These are phyloP conservation scores for Rosa multiflora DNA, from an alignment of 306 rosid genomes.

Conservation along the genomic window DNA sequence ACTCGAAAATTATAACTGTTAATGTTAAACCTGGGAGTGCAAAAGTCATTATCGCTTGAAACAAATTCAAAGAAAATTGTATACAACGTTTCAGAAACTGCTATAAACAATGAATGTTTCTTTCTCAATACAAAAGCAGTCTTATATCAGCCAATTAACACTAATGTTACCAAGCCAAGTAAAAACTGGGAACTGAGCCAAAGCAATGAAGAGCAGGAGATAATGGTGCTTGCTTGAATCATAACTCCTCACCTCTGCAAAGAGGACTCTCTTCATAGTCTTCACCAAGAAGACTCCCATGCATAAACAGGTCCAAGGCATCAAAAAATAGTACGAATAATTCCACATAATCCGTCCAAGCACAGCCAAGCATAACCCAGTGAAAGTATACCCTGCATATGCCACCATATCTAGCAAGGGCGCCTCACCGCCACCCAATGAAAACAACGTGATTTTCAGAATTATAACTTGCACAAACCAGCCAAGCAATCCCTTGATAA, in stretches of 20 bases:
- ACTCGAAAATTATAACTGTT: background rate
- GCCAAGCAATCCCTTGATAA: constrained; percentile 89
- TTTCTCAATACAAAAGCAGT: constrained; percentile 12
- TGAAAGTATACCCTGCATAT: constrained; percentile 75
- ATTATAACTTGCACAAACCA: constrained; percentile 82
- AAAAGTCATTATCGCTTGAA: constrained; percentile 1
- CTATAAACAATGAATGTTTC: constrained; percentile 13
- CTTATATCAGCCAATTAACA: constrained; percentile 81
- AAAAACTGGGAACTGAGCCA: constrained; percentile 91
- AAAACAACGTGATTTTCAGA: constrained; percentile 69
- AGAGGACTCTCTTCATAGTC: constrained; percentile 90
- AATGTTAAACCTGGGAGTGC: constrained; percentile 3
- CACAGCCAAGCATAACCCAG: constrained; percentile 83
- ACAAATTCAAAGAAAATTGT: constrained; percentile 12
- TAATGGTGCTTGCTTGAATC: constrained; percentile 92
- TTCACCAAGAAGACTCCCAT: constrained; percentile 97
- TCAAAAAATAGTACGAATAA: constrained; percentile 73
- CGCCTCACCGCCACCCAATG: constrained; percentile 81
- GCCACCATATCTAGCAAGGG: constrained; percentile 87
- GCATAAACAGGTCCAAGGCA: constrained; percentile 91
- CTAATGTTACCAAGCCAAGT: constrained; percentile 91
- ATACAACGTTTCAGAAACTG: constrained; percentile 16
- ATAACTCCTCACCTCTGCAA: constrained; percentile 84
- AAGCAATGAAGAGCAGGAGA: constrained; percentile 83
- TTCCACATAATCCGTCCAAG: constrained; percentile 63